Conservation (phyloP, 1,139 yeast species). For the Groenewaldozyma auringiensis region DNA sequence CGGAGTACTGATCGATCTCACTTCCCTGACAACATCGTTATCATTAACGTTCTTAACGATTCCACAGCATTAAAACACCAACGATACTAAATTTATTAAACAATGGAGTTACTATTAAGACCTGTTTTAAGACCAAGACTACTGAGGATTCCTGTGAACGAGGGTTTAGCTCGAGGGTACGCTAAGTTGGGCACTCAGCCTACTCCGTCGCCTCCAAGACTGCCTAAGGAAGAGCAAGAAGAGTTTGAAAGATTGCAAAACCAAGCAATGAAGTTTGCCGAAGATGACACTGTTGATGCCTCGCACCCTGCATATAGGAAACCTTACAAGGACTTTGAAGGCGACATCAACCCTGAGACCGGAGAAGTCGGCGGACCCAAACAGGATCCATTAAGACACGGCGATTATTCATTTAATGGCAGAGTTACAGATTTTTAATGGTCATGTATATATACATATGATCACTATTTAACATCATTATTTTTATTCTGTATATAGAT, state of each 20-base stretch:
- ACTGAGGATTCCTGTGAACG: too few species aligned
- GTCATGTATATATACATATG: not conserved
- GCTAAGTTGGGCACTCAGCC: slow-evolving; percentile 13
- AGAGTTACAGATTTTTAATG: slow-evolving; percentile 82
- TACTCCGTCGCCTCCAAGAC: slow-evolving; percentile 73
- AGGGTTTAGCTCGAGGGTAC: slow-evolving; percentile 2
- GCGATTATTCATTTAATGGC: slow-evolving; percentile 94
- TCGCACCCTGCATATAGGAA: slow-evolving; percentile 64
- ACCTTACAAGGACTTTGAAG: slow-evolving; percentile 92
- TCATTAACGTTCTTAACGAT: too few species aligned
- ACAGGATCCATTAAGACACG: slow-evolving; percentile 89
- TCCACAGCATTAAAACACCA: too few species aligned
- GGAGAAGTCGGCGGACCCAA: slow-evolving; percentile 99
- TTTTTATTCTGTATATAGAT: too few species aligned
- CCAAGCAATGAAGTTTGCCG: slow-evolving; percentile 67
- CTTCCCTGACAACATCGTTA: too few species aligned
- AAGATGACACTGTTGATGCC: slow-evolving; percentile 58
- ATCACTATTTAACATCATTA: too few species aligned
- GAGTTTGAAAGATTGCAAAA: slow-evolving; percentile 84
- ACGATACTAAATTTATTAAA: too few species aligned
- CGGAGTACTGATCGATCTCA: too few species aligned
- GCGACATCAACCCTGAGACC: slow-evolving; percentile 84
- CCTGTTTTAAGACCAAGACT: too few species aligned
- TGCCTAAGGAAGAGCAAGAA: slow-evolving; percentile 81
- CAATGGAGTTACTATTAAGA: too few species aligned